Evolutionary conservation across 176 grass and related monocot genomes (phyloP).

Genomic region (Oryza brachyantha): DNA sequence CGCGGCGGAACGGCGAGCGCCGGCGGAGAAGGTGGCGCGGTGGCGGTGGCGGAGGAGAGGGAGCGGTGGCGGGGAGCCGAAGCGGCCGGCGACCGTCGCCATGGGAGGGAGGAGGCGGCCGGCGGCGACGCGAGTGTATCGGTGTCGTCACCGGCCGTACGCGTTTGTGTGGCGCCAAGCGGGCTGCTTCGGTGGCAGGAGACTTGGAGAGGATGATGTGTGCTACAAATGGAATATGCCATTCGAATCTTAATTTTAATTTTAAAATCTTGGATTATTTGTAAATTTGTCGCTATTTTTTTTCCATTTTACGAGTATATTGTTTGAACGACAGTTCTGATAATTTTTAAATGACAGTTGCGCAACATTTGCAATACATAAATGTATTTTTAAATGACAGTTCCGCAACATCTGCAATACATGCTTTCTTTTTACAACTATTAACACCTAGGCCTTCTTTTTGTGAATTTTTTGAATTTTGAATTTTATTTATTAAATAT

Average conservation of each 20-base stretch:
- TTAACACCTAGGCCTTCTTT: too few relatives aligned
- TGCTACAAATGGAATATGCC: not conserved
- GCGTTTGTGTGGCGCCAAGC: slow-evolving; percentile 40
- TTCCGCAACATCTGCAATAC: too few relatives aligned
- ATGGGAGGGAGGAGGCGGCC: slow-evolving; percentile 3
- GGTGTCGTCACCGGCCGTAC: not conserved
- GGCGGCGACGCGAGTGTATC: not conserved
- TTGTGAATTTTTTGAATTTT: too few relatives aligned
- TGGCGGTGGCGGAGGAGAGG: not conserved
- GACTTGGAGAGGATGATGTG: slow-evolving; percentile 39
- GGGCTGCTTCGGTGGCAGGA: not conserved
- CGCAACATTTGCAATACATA: too few relatives aligned
- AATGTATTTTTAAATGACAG: too few relatives aligned
- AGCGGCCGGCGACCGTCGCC: slow-evolving; percentile 35
- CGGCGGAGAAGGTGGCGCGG: not conserved
- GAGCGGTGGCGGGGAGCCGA: slow-evolving; percentile 17
- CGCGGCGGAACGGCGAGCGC: slow-evolving; percentile 11
- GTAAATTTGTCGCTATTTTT: too few relatives aligned
- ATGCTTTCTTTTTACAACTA: too few relatives aligned
- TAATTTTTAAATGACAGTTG: too few relatives aligned
- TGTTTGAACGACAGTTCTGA: too few relatives aligned
- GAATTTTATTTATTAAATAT: too few relatives aligned
- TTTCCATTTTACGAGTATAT: too few relatives aligned
- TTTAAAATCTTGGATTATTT: too few relatives aligned
- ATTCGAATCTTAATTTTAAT: not conserved